phyloP scores from a whole-genome alignment of 1,284 basidiomycete species.

The Somion occarium region DNA sequence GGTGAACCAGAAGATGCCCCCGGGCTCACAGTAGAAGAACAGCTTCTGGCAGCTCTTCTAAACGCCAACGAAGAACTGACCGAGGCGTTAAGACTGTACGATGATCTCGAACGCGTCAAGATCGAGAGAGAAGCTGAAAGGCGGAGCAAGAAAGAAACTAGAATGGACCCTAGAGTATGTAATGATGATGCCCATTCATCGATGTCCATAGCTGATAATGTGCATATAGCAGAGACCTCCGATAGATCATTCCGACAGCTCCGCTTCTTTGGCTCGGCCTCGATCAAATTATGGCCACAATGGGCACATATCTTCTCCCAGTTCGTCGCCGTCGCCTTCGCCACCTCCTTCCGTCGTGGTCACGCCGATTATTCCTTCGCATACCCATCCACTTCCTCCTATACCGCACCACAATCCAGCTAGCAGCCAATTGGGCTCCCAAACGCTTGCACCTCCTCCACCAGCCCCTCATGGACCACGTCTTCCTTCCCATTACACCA shows the following conservation, averaged over 20 bases:
- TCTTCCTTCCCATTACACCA: constrained; percentile 39
- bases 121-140: constrained; percentile 58
- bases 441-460: constrained; percentile 57
- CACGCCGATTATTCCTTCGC: constrained; percentile 14
- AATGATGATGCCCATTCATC: background rate
- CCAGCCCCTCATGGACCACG: constrained; percentile 66
- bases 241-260: constrained; percentile 2
- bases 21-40: constrained; percentile 54
- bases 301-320: constrained; percentile 30
- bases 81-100: constrained; percentile 45
- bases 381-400: constrained; percentile 35
- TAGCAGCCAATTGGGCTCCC: constrained; percentile 19
- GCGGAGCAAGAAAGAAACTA: constrained; percentile 52
- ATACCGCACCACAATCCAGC: constrained; percentile 24
- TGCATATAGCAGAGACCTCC: constrained; percentile 12
- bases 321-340: constrained; percentile 33
- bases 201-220: background rate
- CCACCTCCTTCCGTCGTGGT: constrained; percentile 32
- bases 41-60: constrained; percentile 59
- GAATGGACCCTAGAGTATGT: constrained; percentile 53
- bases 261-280: background rate
- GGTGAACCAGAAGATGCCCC: constrained; percentile 27
- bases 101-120: constrained; percentile 65
- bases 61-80: constrained; percentile 57
- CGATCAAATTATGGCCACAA: background rate